Evolutionary conservation across 805 yeast species (phyloP).

Genomic region (Schizosaccharomyces cryophilus): DNA sequence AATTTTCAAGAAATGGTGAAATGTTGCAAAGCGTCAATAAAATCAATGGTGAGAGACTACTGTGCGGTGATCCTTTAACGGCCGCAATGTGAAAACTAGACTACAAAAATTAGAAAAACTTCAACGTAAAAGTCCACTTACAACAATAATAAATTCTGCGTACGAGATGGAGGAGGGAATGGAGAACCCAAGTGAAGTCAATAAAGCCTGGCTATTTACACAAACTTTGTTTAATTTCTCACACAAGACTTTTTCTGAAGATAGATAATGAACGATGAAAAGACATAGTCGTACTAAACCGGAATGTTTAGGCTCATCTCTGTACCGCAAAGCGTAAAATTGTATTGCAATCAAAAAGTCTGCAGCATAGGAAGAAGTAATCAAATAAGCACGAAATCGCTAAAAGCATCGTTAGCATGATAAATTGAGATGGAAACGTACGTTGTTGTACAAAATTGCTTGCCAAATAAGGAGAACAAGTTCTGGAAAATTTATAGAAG

Average conservation of each 20-base stretch:
- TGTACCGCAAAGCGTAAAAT: constrained; percentile 31
- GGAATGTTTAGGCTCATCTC: constrained; percentile 12
- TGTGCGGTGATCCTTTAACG: constrained; percentile 7
- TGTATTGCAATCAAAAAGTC: constrained; percentile 31
- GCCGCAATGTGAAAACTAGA: constrained; percentile 6
- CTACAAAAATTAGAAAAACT: constrained; percentile 2
- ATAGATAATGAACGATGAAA: constrained; percentile 13
- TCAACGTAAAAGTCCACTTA: constrained; percentile 3
- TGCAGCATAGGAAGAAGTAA: constrained; percentile 24
- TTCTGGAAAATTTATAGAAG: constrained; percentile 24
- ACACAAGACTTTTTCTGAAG: constrained; percentile 11
- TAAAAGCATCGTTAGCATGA: constrained; percentile 4
- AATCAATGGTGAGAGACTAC: constrained; percentile 11
- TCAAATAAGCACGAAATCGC: constrained; percentile 14
- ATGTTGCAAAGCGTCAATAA: constrained; percentile 13
- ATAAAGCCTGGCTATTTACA: constrained; percentile 11
- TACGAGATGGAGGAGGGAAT: constrained; percentile 11
- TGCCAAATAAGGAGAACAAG: constrained; percentile 50
- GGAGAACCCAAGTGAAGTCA: constrained; percentile 9
- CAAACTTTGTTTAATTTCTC: constrained; percentile 9
- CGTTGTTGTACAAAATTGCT: constrained; percentile 39
- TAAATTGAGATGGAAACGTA: constrained; percentile 5
- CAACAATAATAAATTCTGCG: constrained; percentile 13
- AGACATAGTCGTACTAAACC: constrained; percentile 14
- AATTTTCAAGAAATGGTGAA: constrained; percentile 12